phyloP scores from a whole-genome alignment of 2,329 filamentous ascomycete species.

The Sporothrix protearum region DNA sequence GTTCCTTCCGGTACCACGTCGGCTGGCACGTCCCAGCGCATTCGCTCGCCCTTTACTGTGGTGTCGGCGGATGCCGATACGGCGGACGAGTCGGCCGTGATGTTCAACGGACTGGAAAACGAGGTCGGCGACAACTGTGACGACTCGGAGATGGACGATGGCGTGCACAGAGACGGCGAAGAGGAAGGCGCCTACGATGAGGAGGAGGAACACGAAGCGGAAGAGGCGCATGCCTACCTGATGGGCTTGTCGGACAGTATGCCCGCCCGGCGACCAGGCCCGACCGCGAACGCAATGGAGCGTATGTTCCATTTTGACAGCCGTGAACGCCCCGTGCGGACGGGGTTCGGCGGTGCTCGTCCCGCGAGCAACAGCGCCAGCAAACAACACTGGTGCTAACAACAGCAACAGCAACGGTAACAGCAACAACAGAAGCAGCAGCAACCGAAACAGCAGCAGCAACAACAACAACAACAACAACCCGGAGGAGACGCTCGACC shows the following conservation, averaged over 20 bases:
- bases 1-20: conserved; percentile 21
- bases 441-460: conserved; percentile 34
- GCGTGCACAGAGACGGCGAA: conserved; percentile 43
- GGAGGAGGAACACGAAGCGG: conserved; percentile 39
- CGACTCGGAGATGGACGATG: conserved; percentile 53
- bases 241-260: conserved; percentile 25
- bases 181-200: conserved; percentile 46
- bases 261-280: conserved; percentile 3
- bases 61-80: conserved; percentile 22
- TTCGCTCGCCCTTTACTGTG: conserved; percentile 25
- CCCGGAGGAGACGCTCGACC: conserved; percentile 35
- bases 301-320: neutral
- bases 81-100: conserved; percentile 24
- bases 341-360: conserved; percentile 10
- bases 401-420: neutral
- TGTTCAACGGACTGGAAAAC: neutral
- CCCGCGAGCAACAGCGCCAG: neutral
- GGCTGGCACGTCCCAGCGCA: conserved; percentile 22
- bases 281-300: neutral
- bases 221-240: conserved; percentile 32
- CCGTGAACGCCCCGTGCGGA: conserved; percentile 30
- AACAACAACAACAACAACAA: conserved; percentile 22
- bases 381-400: conserved; percentile 1
- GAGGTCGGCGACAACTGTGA: conserved; percentile 47
- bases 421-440: neutral